Evolutionary conservation across 2,329 filamentous ascomycete species (phyloP), one percentile per base, ranked within the genome.

Genomic region (Sclerotinia borealis): DNA sequence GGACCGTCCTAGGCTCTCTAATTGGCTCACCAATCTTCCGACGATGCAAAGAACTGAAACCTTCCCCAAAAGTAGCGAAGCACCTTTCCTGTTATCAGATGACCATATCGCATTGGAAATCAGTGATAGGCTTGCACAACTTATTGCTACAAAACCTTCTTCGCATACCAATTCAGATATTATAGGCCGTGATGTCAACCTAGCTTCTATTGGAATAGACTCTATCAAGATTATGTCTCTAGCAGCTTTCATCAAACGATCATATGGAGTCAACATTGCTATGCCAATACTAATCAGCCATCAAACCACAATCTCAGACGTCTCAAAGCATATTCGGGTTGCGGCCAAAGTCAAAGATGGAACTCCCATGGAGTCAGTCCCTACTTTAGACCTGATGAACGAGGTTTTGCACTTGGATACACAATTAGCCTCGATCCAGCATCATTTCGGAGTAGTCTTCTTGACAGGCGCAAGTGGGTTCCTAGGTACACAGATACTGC

Each of bases 1-100:
- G 1, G 74, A 76, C 52, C 71, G 74, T 25, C 79, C 79, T 66
- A 68, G 71, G 19, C 70, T 77, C 9, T 34, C 39, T 6, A 63
- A 47, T 27, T 68, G 67, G 66, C 25, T 63, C 11, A 34, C 7
- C 9, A 48, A 37, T 29, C 49, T 61, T 15, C 49, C 39, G 0
- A 10, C 37, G 39, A 43, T 37, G 15, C 25, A 36, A 27, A 41
- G n/a, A 34, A 11, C 19, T 17, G 49, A 47, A 7, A 36, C 34
- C 17, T 61, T 36, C 10, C 31, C 49, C 19, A 47, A n/a, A 15
- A 55, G 59, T 22, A 31, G 11, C 39, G 29, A 61, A 22, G 36
- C 29, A n/a, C 39, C 49, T 37, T 47, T 47, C 10, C 22, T 61
- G 6, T 29, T n/a, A n/a, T 25, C 39, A 36, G 39, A 61, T 47